Conservation (phyloP, 768 basidiomycete species). For the Cubamyces lactineus region DNA sequence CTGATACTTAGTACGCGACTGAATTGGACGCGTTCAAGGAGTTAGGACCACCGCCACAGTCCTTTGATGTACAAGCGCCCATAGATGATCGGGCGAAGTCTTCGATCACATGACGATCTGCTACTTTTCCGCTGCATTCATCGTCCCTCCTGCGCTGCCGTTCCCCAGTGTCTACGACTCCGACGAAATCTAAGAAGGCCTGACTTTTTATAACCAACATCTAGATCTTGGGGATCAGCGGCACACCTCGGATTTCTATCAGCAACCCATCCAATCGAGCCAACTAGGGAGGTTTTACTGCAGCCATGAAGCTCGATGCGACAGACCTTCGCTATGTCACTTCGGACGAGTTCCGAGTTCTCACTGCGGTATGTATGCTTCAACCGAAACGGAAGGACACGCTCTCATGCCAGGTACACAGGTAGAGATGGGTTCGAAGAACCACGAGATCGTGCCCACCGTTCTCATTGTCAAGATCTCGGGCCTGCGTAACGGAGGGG, state of each 20-base stretch:
- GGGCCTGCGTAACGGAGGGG: conserved; percentile 88
- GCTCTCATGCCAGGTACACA: conserved; percentile 36
- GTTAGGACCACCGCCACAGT: conserved; percentile 1
- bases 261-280: too few relatives aligned
- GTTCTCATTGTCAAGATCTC: conserved; percentile 90
- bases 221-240: too few relatives aligned
- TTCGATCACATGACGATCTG: conserved; percentile 20
- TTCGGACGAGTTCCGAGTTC: conserved; percentile 91
- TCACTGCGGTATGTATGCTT: conserved; percentile 71
- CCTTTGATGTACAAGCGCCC: conserved; percentile 5
- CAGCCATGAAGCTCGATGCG: conserved; percentile 86
- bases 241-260: too few relatives aligned
- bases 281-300: neutral
- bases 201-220: too few relatives aligned
- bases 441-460: conserved; percentile 94
- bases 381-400: too few relatives aligned
- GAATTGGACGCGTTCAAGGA: neutral
- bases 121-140: conserved; percentile 9
- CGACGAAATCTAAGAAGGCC: neutral
- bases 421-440: conserved; percentile 98
- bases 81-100: conserved; percentile 14
- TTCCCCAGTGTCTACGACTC: neutral
- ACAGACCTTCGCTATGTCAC: conserved; percentile 93
- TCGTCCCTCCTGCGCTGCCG: neutral
- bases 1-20: too few relatives aligned